Percentiles rank a stretch among this genome's conserved stretches.
phyloP scores from a whole-genome alignment of 768 basidiomycete genomes.

The Crucibulum laeve region DNA sequence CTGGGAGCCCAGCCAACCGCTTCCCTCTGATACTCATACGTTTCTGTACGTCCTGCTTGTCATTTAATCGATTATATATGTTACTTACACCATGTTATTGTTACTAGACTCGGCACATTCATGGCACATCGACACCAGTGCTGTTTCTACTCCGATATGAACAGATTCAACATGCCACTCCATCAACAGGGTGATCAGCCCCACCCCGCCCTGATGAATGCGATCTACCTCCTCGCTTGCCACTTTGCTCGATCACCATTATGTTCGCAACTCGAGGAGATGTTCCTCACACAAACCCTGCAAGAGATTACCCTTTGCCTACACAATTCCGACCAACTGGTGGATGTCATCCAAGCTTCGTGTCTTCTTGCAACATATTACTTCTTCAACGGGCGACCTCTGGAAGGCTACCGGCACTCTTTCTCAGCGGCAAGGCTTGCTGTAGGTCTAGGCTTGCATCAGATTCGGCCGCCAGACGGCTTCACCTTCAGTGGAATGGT shows the following conservation, averaged over 20 bases:
- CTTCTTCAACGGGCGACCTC: conserved; percentile 48
- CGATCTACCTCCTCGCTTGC: conserved; percentile 58
- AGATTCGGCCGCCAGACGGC: conserved; percentile 29
- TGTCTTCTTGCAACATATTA: conserved; percentile 58
- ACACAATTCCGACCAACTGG: conserved; percentile 48
- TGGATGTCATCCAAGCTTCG: conserved; percentile 58
- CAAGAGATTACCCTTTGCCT: conserved; percentile 50
- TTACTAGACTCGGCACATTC: conserved; percentile 50
- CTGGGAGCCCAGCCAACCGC: conserved; percentile 19
- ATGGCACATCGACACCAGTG: conserved; percentile 55
- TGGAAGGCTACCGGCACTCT: conserved; percentile 60
- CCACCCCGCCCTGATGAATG: conserved; percentile 57
- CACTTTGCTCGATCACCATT: conserved; percentile 43
- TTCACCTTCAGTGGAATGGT: conserved; percentile 15
- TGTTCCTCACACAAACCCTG: conserved; percentile 44
- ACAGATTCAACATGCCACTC: conserved; percentile 28
- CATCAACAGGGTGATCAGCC: conserved; percentile 22
- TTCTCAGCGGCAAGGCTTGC: conserved; percentile 59
- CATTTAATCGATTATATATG: neutral
- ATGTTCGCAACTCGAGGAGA: conserved; percentile 37
- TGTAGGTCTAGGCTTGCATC: conserved; percentile 56
- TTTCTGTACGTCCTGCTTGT: conserved; percentile 26
- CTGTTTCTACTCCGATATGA: conserved; percentile 48
- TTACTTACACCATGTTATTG: neutral
- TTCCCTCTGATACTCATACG: conserved; percentile 30